Evolutionary conservation across 768 basidiomycete genomes (phyloP).

Genomic region (Termitomyces sp.): DNA sequence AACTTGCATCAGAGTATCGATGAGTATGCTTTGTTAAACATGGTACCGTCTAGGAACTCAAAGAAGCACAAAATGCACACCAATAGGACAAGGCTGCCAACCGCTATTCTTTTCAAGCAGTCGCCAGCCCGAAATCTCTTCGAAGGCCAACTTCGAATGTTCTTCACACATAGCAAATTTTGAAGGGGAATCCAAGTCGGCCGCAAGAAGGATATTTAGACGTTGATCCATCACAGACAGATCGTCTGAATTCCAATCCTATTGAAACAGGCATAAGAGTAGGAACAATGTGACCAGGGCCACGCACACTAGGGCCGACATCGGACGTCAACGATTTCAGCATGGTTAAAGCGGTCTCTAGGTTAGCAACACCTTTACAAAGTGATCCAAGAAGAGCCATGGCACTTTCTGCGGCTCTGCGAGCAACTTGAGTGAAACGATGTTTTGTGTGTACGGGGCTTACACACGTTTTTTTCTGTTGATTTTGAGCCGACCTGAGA

Average conservation of each 20-base stretch:
- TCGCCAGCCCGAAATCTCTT: conserved; percentile 46
- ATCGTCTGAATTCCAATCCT: conserved; percentile 50
- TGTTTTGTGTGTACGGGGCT: not conserved
- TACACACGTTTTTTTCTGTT: conserved; percentile 28
- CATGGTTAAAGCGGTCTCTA: conserved; percentile 22
- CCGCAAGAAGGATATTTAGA: conserved; percentile 30
- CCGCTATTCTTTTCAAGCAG: conserved; percentile 31
- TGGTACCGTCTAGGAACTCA: not conserved
- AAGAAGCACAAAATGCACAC: conserved; percentile 33
- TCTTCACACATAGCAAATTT: not conserved
- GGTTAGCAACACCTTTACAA: conserved; percentile 27
- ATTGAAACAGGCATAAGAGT: not conserved
- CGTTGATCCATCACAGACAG: conserved; percentile 54
- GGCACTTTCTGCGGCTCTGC: conserved; percentile 17
- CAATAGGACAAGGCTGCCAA: conserved; percentile 71
- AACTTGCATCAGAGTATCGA: not conserved
- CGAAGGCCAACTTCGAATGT: not conserved
- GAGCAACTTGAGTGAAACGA: not conserved
- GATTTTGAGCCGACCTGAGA: conserved; percentile 12
- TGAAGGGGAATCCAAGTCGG: conserved; percentile 7
- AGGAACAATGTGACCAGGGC: not conserved
- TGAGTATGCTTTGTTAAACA: not conserved
- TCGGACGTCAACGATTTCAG: conserved; percentile 14
- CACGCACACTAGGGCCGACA: conserved; percentile 16
- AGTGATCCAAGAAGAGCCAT: conserved; percentile 35